Percentiles rank a stretch among this genome's conserved stretches.
phyloP scores from a whole-genome alignment of 176 grass and related monocot species.

The Lolium perenne region DNA sequence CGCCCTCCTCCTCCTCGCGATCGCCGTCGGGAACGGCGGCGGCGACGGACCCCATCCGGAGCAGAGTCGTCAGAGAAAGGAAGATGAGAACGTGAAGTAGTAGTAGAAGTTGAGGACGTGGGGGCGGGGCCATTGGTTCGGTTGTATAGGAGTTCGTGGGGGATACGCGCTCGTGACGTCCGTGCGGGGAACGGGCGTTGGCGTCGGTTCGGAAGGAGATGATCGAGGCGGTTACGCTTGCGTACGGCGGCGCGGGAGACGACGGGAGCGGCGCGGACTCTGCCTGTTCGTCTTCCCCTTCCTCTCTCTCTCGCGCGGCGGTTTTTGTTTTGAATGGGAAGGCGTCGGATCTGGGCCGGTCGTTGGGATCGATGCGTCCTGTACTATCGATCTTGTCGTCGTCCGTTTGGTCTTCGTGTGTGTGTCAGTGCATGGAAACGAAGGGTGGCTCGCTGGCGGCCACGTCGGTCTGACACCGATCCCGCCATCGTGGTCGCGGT shows the following conservation, averaged over 20 bases:
- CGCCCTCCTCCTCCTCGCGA: background rate
- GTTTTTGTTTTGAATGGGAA: background rate
- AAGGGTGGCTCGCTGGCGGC: too few species aligned
- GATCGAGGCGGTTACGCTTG: background rate
- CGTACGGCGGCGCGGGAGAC: background rate
- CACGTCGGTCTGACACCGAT: too few species aligned
- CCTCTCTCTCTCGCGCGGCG: background rate
- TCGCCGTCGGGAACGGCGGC: background rate
- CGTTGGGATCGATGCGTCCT: background rate
- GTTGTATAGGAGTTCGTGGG: background rate
- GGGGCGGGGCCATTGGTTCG: slow-evolving; percentile 28
- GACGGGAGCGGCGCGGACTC: slow-evolving; percentile 13
- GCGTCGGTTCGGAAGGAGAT: background rate
- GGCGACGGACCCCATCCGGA: background rate
- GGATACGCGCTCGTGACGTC: background rate
- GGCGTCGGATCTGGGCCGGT: background rate
- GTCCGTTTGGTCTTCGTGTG: background rate
- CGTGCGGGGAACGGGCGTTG: background rate
- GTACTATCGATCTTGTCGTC: background rate
- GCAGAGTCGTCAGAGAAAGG: too few species aligned
- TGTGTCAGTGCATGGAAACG: background rate
- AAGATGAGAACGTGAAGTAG: background rate
- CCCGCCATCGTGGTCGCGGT: too few species aligned
- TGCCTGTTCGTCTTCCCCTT: background rate
- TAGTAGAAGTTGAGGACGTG: background rate